A percentile compares a stretch with the other conserved stretches of the same genome.
phyloP scores from a whole-genome alignment of 2,329 filamentous ascomycete species.

The Pseudocercospora cruenta region DNA sequence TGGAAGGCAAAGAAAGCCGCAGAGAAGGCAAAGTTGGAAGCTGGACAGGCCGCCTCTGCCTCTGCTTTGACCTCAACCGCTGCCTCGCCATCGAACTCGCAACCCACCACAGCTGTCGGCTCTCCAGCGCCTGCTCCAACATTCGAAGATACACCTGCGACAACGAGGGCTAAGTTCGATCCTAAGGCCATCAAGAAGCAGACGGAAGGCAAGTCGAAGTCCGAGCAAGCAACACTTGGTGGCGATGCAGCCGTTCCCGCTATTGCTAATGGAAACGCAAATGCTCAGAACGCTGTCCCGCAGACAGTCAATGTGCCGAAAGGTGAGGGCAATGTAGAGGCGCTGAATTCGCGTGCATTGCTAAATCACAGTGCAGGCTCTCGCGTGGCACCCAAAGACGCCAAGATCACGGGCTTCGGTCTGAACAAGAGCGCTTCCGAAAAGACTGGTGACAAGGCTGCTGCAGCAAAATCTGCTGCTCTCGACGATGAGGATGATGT shows the following conservation, averaged over 20 bases:
- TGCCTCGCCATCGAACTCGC: conserved; percentile 16
- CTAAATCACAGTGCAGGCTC: not conserved
- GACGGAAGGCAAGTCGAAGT: conserved; percentile 55
- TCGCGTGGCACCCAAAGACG: conserved; percentile 34
- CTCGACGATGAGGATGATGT: conserved; percentile 87
- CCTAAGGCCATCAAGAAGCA: conserved; percentile 86
- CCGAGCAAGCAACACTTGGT: conserved; percentile 60
- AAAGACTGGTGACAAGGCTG: conserved; percentile 57
- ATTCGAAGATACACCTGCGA: conserved; percentile 26
- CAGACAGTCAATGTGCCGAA: conserved; percentile 41
- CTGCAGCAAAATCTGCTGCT: conserved; percentile 70
- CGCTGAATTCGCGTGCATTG: not conserved
- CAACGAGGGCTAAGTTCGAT: conserved; percentile 77
- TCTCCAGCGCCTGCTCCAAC: conserved; percentile 11
- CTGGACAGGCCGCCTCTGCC: conserved; percentile 10
- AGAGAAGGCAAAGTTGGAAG: not conserved
- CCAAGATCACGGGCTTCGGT: conserved; percentile 82
- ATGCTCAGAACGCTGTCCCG: conserved; percentile 46
- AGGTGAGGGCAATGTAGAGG: conserved; percentile 35
- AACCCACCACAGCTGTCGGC: conserved; percentile 4
- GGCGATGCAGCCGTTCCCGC: conserved; percentile 55
- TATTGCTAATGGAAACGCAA: conserved; percentile 35
- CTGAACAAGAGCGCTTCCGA: conserved; percentile 71
- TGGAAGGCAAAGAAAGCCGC: conserved; percentile 48
- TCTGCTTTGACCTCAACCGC: conserved; percentile 15